phyloP scores from a whole-genome alignment of 1,284 basidiomycete genomes.

The Boletus subluridellus region DNA sequence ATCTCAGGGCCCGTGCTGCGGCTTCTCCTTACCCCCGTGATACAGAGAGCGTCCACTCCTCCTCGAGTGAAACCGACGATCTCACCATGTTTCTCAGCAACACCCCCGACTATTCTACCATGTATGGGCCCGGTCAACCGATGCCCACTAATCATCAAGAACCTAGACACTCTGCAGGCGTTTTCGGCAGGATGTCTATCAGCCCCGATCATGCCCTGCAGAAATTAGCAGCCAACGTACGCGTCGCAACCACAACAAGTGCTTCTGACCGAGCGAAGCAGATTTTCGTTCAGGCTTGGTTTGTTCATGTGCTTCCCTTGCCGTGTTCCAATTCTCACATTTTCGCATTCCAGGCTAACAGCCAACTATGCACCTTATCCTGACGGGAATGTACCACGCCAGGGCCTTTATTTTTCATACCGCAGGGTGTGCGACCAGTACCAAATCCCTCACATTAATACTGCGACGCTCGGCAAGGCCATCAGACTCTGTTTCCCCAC shows the following conservation, averaged over 20 bases:
- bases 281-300: conserved; percentile 89
- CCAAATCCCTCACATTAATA: conserved; percentile 89
- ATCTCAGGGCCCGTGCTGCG: conserved; percentile 71
- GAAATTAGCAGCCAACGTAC: conserved; percentile 80
- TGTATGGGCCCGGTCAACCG: conserved; percentile 49
- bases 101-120: conserved; percentile 57
- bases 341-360: conserved; percentile 58
- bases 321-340: conserved; percentile 19
- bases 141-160: conserved; percentile 56
- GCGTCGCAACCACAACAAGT: conserved; percentile 82
- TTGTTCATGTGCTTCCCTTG: conserved; percentile 29
- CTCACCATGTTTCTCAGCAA: conserved; percentile 68
- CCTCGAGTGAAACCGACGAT: conserved; percentile 80
- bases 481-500: conserved; percentile 89
- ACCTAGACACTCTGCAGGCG: conserved; percentile 59
- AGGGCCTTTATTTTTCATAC: conserved; percentile 90
- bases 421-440: conserved; percentile 86
- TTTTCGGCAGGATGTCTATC: conserved; percentile 71
- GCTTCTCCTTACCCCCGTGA: conserved; percentile 80
- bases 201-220: conserved; percentile 73
- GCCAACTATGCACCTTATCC: conserved; percentile 87
- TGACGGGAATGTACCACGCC: conserved; percentile 83
- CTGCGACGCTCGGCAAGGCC: conserved; percentile 90
- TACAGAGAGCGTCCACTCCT: conserved; percentile 78
- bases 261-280: conserved; percentile 85